Evolutionary conservation across 148 eudicot species (phyloP), one percentile per base, ranked within the genome.

Genomic region (Silene conica): DNA sequence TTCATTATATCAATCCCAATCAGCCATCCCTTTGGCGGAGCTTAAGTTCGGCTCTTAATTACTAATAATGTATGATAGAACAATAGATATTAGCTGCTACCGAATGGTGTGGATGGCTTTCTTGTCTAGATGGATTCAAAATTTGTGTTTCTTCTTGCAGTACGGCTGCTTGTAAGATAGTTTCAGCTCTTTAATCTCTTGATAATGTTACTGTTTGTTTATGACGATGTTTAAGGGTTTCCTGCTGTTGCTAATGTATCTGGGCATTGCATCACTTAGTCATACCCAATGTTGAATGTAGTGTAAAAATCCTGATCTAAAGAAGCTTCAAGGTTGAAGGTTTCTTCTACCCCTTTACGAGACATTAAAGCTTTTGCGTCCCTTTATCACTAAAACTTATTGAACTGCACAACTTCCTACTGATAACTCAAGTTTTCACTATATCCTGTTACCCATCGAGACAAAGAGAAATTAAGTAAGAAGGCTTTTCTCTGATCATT

Each of bases 211-310:
- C 70, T 28, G 31, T 64, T 38, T 52, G 19, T 2, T 68, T 22
- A 19, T 9, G 70, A 41, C 19, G 7, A 41, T 38, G 9, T 45
- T 45, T 20, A 3, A 19, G 68, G 34, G 19, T 34, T 64, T 8
- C 46, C 68, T 16, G 3, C 46, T 34, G 21, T 34, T 8, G 41
- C 74, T 72, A 9, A 58, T 62, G 43, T 21, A 73, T 73, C 57
- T 50, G 60, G 43, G 69, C 16, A 16, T 52, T 65, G 23, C 10
- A 25, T 52, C 56, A 1, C n/a, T 4, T 2, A n/a, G 6, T 12
- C 56, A 22, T 31, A 19, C 68, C 46, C 22, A 7, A 4, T 20
- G 71, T 22, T 21, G 20, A 46, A 45, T 59, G 14, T 59, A 59
- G 63, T n/a, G 3, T 22, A 23, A 6, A 59, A 57, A 57, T 18